Evolutionary conservation across 176 grass and related monocot genomes (phyloP), one percentile per base, ranked within the genome.

Genomic region (Lolium rigidum): DNA sequence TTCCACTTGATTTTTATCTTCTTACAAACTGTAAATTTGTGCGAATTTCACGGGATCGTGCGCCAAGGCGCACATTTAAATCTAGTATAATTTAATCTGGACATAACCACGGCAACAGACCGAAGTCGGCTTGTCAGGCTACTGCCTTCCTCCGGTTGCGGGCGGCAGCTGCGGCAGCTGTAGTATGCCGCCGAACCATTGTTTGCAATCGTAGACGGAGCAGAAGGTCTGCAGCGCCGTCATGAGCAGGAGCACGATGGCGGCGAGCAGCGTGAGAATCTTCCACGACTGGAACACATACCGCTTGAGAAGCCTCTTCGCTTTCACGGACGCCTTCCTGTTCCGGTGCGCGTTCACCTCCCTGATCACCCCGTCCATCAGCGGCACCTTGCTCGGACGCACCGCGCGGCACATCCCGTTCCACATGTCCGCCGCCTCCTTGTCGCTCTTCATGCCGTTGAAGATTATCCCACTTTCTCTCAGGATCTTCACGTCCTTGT

Each of bases 221-320:
- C 94, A 97, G 51, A 97, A 97, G 9, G 94, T 86, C 74, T 97
- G 87, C 58, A 97, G 82, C 13, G 82, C 87, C 22, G 90, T 97
- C 65, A 97, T 79, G 8, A 94, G 24, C 79, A 94, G 63, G 76
- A 94, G 21, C 48, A 88, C 46, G 73, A 90, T 21, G 3, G 94
- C 88, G 15, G 92, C 94, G 59, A 94, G 54, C 74, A 97, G 82
- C 43, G 94, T 97, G 15, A 97, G 84, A 2, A 92, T 31, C 84
- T 86, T 88, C 94, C 92, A 97, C 1, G 94, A 97, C 2, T 86
- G 6, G 70, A 97, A 92, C 64, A 97, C 83, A 46, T 97, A 97
- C 46, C 70, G 88, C 87, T 83, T 92, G n/a, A 97, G 83, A 16
- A 86, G 73, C 80, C 62, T 84, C 62, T 2, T 14, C 22, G 44